phyloP scores from a whole-genome alignment of 140 eudicot species.

The Anethum foeniculum region DNA sequence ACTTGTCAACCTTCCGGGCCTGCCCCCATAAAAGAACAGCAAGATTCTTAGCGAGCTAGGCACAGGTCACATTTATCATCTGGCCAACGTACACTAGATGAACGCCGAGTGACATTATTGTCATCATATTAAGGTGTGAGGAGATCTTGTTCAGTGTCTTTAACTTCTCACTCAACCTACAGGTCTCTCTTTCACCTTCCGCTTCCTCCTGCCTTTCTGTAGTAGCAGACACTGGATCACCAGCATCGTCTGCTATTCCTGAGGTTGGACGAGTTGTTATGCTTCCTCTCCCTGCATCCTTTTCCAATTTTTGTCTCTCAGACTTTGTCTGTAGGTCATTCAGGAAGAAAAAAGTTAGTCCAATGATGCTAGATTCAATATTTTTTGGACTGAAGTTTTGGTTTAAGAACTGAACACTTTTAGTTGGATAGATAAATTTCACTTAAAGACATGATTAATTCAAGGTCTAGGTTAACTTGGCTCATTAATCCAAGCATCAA shows the following conservation, averaged over 20 bases:
- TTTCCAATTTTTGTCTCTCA: constrained; percentile 48
- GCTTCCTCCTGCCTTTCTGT: constrained; percentile 10
- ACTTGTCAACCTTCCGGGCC: not conserved
- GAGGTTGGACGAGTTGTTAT: not conserved
- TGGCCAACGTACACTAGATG: constrained; percentile 61
- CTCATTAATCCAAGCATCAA: not conserved
- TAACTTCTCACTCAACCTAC: constrained; percentile 31
- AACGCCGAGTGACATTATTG: constrained; percentile 53
- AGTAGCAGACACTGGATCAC: constrained; percentile 9
- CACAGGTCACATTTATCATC: constrained; percentile 23
- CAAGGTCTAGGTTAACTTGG: not conserved
- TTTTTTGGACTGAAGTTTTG: not conserved
- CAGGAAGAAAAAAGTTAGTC: not conserved
- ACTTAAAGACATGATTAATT: not conserved
- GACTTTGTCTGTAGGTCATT: constrained; percentile 42
- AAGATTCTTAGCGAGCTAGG: not conserved
- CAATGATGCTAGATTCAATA: not conserved
- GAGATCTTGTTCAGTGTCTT: constrained; percentile 51
- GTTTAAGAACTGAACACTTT: not conserved
- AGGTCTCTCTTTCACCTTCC: constrained; percentile 19
- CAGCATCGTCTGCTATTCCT: not conserved
- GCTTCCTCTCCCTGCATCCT: constrained; percentile 63
- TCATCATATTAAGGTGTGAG: constrained; percentile 41
- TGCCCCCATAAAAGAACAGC: not conserved
- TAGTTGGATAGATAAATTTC: not conserved